Conservation (phyloP, 208 protist genomes). For the Trypanosoma mega region DNA sequence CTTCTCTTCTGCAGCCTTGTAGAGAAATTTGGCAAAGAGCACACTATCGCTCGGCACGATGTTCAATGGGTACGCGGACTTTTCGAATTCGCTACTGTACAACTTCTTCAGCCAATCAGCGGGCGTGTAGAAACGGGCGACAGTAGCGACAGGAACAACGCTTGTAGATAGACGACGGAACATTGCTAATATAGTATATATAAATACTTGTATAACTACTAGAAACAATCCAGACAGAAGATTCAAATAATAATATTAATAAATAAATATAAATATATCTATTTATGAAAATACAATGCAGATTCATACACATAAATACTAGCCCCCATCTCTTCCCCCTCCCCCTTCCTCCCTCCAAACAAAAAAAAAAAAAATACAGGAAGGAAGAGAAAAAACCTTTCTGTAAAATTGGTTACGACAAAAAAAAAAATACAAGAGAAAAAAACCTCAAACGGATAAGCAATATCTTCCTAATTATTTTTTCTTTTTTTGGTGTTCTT, state of each 20-base stretch:
- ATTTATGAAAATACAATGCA: too few relatives aligned
- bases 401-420: too few relatives aligned
- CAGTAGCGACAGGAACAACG: conserved; percentile 31
- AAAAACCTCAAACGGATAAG: too few relatives aligned
- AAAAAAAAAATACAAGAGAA: too few relatives aligned
- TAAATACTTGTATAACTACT: too few relatives aligned
- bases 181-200: conserved; percentile 48
- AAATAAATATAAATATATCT: conserved; percentile 11
- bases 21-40: conserved; percentile 90
- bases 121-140: conserved; percentile 82
- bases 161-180: conserved; percentile 75
- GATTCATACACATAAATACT: too few relatives aligned
- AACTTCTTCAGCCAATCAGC: conserved; percentile 83
- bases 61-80: conserved; percentile 63
- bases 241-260: conserved; percentile 1
- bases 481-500: too few relatives aligned
- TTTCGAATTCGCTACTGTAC: conserved; percentile 90
- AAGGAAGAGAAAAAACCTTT: background rate
- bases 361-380: conserved; percentile 19
- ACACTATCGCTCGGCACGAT: conserved; percentile 88
- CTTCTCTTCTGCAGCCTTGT: conserved; percentile 80
- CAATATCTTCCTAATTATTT: too few relatives aligned
- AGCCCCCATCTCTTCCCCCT: too few relatives aligned
- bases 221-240: background rate
- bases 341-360: too few relatives aligned